phyloP scores from a whole-genome alignment of 441 rosid species.

The Macaranga tanarius region DNA sequence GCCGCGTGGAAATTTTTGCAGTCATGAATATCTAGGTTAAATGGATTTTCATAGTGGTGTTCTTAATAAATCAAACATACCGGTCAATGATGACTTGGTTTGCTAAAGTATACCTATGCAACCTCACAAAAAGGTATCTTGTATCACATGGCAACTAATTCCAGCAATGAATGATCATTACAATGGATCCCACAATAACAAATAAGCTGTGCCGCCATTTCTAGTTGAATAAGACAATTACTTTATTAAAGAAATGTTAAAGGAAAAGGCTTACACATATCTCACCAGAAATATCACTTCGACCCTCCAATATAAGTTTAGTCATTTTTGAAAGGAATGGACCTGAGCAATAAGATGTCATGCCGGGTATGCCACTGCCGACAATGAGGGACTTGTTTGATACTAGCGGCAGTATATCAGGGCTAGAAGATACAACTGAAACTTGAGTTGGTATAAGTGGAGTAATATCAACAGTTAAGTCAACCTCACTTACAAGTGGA shows the following conservation, averaged over 20 bases:
- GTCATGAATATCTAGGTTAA: background rate
- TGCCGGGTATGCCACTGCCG: slow-evolving; percentile 24
- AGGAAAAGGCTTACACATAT: slow-evolving; percentile 1
- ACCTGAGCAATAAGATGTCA: slow-evolving; percentile 29
- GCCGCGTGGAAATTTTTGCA: background rate
- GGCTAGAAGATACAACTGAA: slow-evolving; percentile 45
- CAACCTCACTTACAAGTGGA: slow-evolving; percentile 52
- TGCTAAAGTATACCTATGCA: background rate
- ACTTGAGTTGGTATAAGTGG: slow-evolving; percentile 49
- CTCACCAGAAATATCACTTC: slow-evolving; percentile 71
- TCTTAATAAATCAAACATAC: background rate
- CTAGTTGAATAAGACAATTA: background rate
- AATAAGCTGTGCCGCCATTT: background rate
- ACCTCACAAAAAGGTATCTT: background rate
- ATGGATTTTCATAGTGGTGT: background rate
- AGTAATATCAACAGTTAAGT: slow-evolving; percentile 60
- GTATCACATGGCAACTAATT: background rate
- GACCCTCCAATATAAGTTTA: slow-evolving; percentile 68
- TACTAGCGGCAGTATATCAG: slow-evolving; percentile 26
- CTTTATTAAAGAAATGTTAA: background rate
- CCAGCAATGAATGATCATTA: background rate
- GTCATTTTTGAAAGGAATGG: slow-evolving; percentile 44
- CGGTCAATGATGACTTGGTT: background rate
- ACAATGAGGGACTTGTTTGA: slow-evolving; percentile 28
- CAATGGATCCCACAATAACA: background rate